Percentiles rank a stretch among this genome's conserved stretches.
Conservation (phyloP, 495 filamentous ascomycete species). For the Sphaerosporella brunnea region DNA sequence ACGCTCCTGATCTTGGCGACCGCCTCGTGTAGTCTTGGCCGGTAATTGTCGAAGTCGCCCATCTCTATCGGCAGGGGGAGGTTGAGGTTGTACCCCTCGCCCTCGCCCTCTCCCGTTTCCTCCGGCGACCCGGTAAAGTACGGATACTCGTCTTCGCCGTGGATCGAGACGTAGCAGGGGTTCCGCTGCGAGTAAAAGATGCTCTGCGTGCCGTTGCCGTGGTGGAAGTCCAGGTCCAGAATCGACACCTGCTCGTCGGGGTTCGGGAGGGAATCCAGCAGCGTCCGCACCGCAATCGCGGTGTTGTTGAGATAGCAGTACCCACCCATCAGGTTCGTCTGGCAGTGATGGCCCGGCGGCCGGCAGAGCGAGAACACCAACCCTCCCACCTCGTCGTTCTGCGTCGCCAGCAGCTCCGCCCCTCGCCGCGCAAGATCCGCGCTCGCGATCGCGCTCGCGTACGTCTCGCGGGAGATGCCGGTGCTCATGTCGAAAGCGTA, state of each 20-base stretch:
- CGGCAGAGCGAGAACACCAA: constrained; percentile 11
- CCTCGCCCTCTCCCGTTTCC: constrained; percentile 8
- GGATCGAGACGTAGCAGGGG: constrained; percentile 12
- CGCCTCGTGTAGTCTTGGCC: constrained; percentile 4
- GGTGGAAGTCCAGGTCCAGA: constrained; percentile 16
- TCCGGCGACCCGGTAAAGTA: constrained; percentile 13
- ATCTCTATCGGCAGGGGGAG: constrained; percentile 6
- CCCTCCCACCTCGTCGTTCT: background rate
- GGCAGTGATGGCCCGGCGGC: constrained; percentile 17
- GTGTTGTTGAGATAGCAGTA: constrained; percentile 21
- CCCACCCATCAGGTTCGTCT: constrained; percentile 8
- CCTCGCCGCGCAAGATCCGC: constrained; percentile 9
- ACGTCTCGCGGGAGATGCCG: constrained; percentile 7
- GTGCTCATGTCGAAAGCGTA: constrained; percentile 13
- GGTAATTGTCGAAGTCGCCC: background rate
- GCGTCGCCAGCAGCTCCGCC: background rate
- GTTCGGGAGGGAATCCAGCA: background rate
- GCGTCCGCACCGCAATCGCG: constrained; percentile 9
- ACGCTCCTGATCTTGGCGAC: constrained; percentile 3
- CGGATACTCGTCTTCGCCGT: constrained; percentile 16
- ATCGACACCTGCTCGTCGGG: constrained; percentile 7
- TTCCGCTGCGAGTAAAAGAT: constrained; percentile 11
- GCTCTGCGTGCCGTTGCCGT: constrained; percentile 17
- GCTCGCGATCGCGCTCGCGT: constrained; percentile 1
- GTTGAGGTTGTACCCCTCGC: constrained; percentile 13